Evolutionary conservation across 2,329 filamentous ascomycete genomes (phyloP).

Genomic region (Hypoxylon sp.): DNA sequence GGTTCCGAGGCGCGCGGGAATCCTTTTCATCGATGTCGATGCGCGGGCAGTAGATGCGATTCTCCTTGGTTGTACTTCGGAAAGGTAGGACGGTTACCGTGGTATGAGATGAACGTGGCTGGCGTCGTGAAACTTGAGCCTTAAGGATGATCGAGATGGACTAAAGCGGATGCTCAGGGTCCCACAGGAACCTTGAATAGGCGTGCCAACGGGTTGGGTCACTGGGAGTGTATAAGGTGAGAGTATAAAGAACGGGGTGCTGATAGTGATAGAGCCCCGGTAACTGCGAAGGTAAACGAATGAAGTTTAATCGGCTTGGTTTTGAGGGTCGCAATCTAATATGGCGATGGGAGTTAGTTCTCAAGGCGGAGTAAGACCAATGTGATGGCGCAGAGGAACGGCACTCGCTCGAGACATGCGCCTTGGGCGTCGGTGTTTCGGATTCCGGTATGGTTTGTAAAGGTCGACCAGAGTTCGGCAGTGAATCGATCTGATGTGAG

Average conservation of each 20-base stretch:
- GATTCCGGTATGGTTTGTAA: slow-evolving; percentile 22
- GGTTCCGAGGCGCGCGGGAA: slow-evolving; percentile 9
- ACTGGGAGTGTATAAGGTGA: slow-evolving; percentile 3
- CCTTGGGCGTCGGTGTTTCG: slow-evolving; percentile 27
- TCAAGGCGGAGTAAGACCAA: slow-evolving; percentile 34
- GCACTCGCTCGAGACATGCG: slow-evolving; percentile 22
- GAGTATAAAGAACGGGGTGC: slow-evolving; percentile 26
- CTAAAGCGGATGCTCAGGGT: slow-evolving; percentile 24
- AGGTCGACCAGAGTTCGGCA: slow-evolving; percentile 3
- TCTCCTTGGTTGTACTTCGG: slow-evolving; percentile 17
- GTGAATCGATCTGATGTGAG: slow-evolving; percentile 26
- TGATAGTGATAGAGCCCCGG: slow-evolving; percentile 9
- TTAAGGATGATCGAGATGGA: slow-evolving; percentile 19
- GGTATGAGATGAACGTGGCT: slow-evolving; percentile 29
- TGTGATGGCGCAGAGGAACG: slow-evolving; percentile 24
- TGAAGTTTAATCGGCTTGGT: slow-evolving; percentile 22
- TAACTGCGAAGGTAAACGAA: slow-evolving; percentile 9
- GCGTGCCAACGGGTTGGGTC: slow-evolving; percentile 8
- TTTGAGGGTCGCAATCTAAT: slow-evolving; percentile 12
- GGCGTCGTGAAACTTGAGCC: slow-evolving; percentile 33
- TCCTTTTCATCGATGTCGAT: slow-evolving; percentile 22
- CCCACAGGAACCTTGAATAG: slow-evolving; percentile 20
- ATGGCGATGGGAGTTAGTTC: slow-evolving; percentile 10
- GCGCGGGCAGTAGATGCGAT: slow-evolving; percentile 17
- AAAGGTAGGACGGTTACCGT: slow-evolving; percentile 17